These are phyloP conservation scores for Diutina catenulata DNA, from an alignment of 1,139 yeast genomes.

Conservation along the genomic window DNA sequence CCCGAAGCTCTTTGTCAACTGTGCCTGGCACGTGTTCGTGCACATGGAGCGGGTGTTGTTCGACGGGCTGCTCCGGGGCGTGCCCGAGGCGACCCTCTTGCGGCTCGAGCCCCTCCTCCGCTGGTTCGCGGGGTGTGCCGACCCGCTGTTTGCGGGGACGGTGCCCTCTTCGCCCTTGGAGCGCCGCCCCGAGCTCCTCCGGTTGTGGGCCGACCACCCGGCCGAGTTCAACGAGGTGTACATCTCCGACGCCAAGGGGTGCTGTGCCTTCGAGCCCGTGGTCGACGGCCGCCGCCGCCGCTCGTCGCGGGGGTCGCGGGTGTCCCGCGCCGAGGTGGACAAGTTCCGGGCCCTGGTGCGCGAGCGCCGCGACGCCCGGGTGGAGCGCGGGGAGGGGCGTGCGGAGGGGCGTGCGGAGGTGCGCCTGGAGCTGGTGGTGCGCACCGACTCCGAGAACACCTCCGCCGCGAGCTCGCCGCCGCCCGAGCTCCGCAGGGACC, in stretches of 20 bases:
- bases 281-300: slow-evolving; percentile 18
- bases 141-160: no score
- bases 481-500: no score
- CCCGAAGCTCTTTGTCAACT: slow-evolving; percentile 40
- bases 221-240: slow-evolving; percentile 35
- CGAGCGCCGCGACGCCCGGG: no score
- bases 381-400: no score
- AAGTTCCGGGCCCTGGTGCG: no score
- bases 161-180: not conserved
- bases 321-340: not conserved
- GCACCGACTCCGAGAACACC: no score
- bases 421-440: no score
- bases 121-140: slow-evolving; percentile 19
- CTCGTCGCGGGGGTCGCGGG: not conserved
- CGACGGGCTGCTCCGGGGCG: slow-evolving; percentile 25
- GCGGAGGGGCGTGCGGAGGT: no score
- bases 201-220: slow-evolving; percentile 20
- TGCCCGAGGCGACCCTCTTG: slow-evolving; percentile 17
- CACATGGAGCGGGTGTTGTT: slow-evolving; percentile 55
- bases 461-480: no score
- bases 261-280: slow-evolving; percentile 33
- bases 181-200: slow-evolving; percentile 1
- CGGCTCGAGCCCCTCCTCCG: slow-evolving; percentile 20
- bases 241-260: slow-evolving; percentile 33
- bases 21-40: slow-evolving; percentile 58